Evolutionary conservation across 2,329 filamentous ascomycete species (phyloP).

Genomic region (Chaetomiaceae sp.): DNA sequence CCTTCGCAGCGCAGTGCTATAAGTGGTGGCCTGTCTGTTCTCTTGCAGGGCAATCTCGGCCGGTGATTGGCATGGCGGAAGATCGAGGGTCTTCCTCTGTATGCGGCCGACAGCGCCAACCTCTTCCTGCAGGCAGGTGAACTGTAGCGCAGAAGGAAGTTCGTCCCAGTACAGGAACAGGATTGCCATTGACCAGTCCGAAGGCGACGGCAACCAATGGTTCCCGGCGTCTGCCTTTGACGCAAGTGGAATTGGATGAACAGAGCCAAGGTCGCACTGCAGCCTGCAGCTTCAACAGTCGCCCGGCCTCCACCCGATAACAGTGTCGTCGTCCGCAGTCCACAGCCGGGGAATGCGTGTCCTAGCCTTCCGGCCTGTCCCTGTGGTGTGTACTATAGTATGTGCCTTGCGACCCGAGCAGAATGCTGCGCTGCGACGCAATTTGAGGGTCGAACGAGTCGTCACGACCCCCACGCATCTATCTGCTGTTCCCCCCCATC

Average conservation of each 20-base stretch:
- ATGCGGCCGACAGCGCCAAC: slow-evolving; percentile 13
- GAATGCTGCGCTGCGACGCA: slow-evolving; percentile 11
- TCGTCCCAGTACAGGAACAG: slow-evolving; percentile 9
- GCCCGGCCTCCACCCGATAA: slow-evolving; percentile 13
- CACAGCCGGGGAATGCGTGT: neutral
- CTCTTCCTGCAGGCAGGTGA: slow-evolving; percentile 8
- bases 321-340: slow-evolving; percentile 4
- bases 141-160: slow-evolving; percentile 10
- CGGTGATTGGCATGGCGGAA: slow-evolving; percentile 18
- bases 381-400: too few relatives aligned
- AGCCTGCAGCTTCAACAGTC: slow-evolving; percentile 21
- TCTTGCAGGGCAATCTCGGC: slow-evolving; percentile 2
- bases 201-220: slow-evolving; percentile 23
- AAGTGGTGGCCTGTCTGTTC: neutral
- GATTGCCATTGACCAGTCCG: slow-evolving; percentile 20
- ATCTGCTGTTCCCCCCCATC: slow-evolving; percentile 18
- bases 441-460: slow-evolving; percentile 8
- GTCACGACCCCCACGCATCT: slow-evolving; percentile 22
- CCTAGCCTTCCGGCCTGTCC: neutral
- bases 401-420: slow-evolving; percentile 9
- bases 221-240: slow-evolving; percentile 17
- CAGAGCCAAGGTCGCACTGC: slow-evolving; percentile 19
- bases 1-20: too few relatives aligned
- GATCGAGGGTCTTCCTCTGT: slow-evolving; percentile 18
- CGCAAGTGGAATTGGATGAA: slow-evolving; percentile 7